Percentiles rank a stretch among this genome's conserved stretches.
Evolutionary conservation across 805 yeast genomes (phyloP).

Genomic region (Lipomyces mesembrius): DNA sequence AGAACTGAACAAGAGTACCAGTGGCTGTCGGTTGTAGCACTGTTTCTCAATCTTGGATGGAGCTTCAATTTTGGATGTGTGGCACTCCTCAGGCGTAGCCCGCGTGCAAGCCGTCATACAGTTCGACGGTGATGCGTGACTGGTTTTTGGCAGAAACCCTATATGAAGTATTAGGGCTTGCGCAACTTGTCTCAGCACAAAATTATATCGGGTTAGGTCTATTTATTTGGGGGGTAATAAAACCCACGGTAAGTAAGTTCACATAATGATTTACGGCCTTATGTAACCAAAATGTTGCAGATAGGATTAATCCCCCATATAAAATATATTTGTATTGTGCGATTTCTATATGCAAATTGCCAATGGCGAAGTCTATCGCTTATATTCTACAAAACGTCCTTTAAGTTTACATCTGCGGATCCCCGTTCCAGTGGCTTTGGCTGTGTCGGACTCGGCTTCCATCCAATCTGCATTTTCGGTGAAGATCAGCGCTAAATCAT

Average conservation of each 20-base stretch:
- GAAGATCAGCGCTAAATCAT: neutral
- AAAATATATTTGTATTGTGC: neutral
- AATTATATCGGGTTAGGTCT: neutral
- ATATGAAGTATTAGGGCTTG: neutral
- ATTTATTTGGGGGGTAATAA: neutral
- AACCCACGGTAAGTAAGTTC: neutral
- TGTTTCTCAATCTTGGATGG: neutral
- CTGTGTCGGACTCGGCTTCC: conserved; percentile 75
- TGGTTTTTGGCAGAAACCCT: neutral
- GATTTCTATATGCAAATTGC: neutral
- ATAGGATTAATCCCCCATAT: neutral
- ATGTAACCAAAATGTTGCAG: neutral
- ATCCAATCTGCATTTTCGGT: conserved; percentile 58
- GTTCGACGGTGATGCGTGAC: neutral
- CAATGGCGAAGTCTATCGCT: neutral
- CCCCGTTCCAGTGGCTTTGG: conserved; percentile 79
- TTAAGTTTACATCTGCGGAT: conserved; percentile 66
- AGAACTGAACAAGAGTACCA: conserved; percentile 34
- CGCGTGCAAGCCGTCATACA: neutral
- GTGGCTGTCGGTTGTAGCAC: neutral
- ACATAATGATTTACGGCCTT: neutral
- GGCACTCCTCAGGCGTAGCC: neutral
- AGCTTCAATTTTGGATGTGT: neutral
- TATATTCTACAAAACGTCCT: conserved; percentile 55
- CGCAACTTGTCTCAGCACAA: neutral